Evolutionary conservation across 441 rosid species (phyloP).

Genomic region (Croton setiger): DNA sequence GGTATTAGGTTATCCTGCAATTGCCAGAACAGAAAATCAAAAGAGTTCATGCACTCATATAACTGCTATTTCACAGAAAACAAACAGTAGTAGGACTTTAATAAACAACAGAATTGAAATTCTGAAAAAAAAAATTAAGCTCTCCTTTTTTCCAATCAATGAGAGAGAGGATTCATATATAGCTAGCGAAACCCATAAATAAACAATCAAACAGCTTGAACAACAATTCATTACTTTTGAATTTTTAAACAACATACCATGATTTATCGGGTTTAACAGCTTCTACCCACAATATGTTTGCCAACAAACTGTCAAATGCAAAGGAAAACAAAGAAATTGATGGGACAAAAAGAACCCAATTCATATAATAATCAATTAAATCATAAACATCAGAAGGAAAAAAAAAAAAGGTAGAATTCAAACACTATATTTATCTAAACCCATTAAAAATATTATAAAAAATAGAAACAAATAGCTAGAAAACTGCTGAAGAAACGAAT

Average conservation of each 20-base stretch:
- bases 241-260: slow-evolving; percentile 37
- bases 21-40: slow-evolving; percentile 18
- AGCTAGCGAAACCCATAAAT: too few relatives aligned
- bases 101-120: neutral
- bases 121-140: neutral
- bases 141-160: slow-evolving; percentile 1
- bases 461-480: neutral
- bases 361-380: slow-evolving; percentile 14
- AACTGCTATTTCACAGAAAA: neutral
- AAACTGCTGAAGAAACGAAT: neutral
- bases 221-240: too few relatives aligned
- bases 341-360: slow-evolving; percentile 14
- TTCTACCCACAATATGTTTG: slow-evolving; percentile 10
- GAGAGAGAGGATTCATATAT: neutral
- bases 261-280: slow-evolving; percentile 9
- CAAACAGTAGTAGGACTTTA: neutral
- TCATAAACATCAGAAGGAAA: neutral
- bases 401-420: neutral
- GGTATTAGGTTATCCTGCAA: slow-evolving; percentile 34
- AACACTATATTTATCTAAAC: neutral
- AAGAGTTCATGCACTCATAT: neutral
- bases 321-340: slow-evolving; percentile 5
- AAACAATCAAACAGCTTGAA: too few relatives aligned
- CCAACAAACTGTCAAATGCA: slow-evolving; percentile 16
- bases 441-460: neutral